Evolutionary conservation across 139 green algal genomes (phyloP), one percentile per base, ranked within the genome.

Genomic region (Chlamydomonas schloesseri): DNA sequence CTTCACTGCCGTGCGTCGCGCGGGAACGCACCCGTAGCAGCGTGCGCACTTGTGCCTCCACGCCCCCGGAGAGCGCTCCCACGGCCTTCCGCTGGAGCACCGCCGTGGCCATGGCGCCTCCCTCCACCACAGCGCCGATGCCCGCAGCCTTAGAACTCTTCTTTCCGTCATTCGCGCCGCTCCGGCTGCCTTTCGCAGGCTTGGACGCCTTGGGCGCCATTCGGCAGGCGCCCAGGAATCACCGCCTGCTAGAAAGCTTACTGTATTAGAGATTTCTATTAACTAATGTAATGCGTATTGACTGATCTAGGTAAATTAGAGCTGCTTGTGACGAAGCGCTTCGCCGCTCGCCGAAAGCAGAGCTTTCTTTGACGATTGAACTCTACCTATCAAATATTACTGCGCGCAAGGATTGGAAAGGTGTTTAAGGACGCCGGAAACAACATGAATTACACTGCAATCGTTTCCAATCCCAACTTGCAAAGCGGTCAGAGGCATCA

Each of bases 1-100:
- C n/a, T n/a, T n/a, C n/a, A n/a, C n/a, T n/a, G n/a, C n/a, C 55
- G 65, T 71, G 24, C 20, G 65, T 5, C 42, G 42, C 42, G 5
- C 42, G 5, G 6, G 20, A 17, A 24, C 60, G 1, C 28, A 84
- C 84, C 65, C 84, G 78, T 62, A 88, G 62, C 84, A 88, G 47
- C 28, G 34, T 46, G 24, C 78, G 46, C 23, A 88, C 67, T 47
- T 80, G 84, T 14, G 47, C 67, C 68, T 88, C 84, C 14, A 84
- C 78, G 36, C 78, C 84, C 17, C 46, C 23, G 0, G 72, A 77
- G 11, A 88, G n/a, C 1, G 57, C 23, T 0, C 68, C 72, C 2
- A 74, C 65, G 37, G 62, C 71, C 67, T 88, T 88, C 31, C 80
- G 80, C 47, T 72, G 36, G 4, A 88, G 50, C 17, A 88, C 50